Conservation (phyloP, 2,329 filamentous ascomycete genomes). For the Alternaria sp. region DNA sequence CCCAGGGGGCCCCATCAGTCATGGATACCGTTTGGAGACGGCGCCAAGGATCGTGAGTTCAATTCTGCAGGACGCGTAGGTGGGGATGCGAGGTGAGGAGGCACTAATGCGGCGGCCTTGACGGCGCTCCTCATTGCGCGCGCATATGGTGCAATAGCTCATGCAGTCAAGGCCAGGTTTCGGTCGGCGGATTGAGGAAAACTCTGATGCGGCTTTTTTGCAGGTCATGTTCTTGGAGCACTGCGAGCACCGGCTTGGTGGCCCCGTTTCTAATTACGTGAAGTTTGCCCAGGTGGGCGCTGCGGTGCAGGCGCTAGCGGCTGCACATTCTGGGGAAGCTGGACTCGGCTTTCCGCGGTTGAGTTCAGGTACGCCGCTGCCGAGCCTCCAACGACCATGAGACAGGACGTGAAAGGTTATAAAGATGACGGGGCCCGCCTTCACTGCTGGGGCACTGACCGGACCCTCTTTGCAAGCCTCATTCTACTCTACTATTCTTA, state of each 20-base stretch:
- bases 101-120: constrained; percentile 9
- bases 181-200: constrained; percentile 20
- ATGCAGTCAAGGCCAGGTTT: constrained; percentile 1
- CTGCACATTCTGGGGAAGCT: constrained; percentile 18
- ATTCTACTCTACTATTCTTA: not conserved
- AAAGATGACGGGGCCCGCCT: not conserved
- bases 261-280: constrained; percentile 33
- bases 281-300: constrained; percentile 11
- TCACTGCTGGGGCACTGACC: not conserved
- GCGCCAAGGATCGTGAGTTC: constrained; percentile 41
- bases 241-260: constrained; percentile 1
- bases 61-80: constrained; percentile 22
- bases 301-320: constrained; percentile 23
- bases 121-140: constrained; percentile 12
- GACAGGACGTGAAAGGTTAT: not conserved
- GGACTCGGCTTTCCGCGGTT: constrained; percentile 19
- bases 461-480: not conserved
- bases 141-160: constrained; percentile 9
- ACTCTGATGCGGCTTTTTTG: constrained; percentile 34
- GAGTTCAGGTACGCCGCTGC: constrained; percentile 20
- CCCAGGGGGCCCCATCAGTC: constrained; percentile 35
- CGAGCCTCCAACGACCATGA: constrained; percentile 2
- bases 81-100: not conserved
- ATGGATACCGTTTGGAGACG: constrained; percentile 14
- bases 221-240: constrained; percentile 17